Conservation (phyloP, 148 eudicot species). For the Dysphania ambrosioides region DNA sequence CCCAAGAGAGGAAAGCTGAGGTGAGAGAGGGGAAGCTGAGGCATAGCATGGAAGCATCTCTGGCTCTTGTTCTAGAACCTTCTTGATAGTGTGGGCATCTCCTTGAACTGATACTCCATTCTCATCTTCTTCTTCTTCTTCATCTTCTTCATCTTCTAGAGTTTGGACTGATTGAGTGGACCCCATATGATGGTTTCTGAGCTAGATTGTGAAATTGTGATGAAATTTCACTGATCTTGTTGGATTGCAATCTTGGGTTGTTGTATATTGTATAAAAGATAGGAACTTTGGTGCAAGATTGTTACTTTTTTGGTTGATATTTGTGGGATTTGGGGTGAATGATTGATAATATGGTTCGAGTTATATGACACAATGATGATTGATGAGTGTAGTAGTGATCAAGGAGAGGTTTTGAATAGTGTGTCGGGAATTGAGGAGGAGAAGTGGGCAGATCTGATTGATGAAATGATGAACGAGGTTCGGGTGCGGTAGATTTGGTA, state of each 20-base stretch:
- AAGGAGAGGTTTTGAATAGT: not conserved
- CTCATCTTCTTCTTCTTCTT: slow-evolving; percentile 44
- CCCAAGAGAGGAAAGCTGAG: slow-evolving; percentile 82
- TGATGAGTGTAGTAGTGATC: not conserved
- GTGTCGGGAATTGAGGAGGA: not conserved
- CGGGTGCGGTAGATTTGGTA: not conserved
- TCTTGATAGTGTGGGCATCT: slow-evolving; percentile 44
- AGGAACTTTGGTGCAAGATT: not conserved
- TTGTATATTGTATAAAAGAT: slow-evolving; percentile 12
- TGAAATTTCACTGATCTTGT: slow-evolving; percentile 3
- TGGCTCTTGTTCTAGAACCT: slow-evolving; percentile 85
- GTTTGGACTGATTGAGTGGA: slow-evolving; percentile 66
- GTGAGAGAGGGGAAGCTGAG: slow-evolving; percentile 91
- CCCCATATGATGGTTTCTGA: slow-evolving; percentile 47
- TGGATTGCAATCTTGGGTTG: slow-evolving; percentile 16
- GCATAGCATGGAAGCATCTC: slow-evolving; percentile 97
- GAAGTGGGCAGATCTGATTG: not conserved
- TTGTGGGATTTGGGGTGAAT: not conserved
- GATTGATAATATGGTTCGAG: not conserved
- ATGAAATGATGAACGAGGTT: not conserved
- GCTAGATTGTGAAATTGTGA: not conserved
- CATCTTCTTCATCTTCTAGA: slow-evolving; percentile 51
- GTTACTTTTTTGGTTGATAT: not conserved
- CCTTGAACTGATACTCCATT: slow-evolving; percentile 31
- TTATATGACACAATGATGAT: too few relatives aligned